Conservation (phyloP, 352 stramenopile species). For the Pythium pyrilobum region DNA sequence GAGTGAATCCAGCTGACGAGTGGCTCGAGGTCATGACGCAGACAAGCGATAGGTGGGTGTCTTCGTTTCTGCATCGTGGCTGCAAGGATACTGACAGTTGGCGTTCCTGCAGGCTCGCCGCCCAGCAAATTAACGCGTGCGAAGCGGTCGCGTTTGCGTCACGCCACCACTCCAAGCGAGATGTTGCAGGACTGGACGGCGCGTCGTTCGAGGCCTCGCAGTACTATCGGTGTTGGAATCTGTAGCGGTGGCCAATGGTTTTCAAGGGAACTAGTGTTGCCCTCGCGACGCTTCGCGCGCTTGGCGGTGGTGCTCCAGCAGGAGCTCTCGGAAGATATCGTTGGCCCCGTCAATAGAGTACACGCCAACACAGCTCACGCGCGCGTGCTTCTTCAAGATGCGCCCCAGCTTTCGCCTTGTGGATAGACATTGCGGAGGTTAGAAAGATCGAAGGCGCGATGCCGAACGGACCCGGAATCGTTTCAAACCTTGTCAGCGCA, state of each 20-base stretch:
- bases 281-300: neutral
- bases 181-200: no score
- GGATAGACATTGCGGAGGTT: slow-evolving; percentile 36
- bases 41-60: slow-evolving; percentile 23
- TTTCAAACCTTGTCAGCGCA: slow-evolving; percentile 32
- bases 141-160: slow-evolving; percentile 1
- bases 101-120: neutral
- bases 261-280: no score
- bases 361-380: slow-evolving; percentile 92
- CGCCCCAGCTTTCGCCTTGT: slow-evolving; percentile 88
- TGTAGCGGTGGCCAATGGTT: no score
- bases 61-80: neutral
- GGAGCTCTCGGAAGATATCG: slow-evolving; percentile 65
- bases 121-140: slow-evolving; percentile 8
- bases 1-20: neutral
- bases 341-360: slow-evolving; percentile 94
- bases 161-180: no score
- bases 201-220: neutral
- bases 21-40: slow-evolving; percentile 43
- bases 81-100: no score
- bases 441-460: no score
- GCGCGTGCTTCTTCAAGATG: slow-evolving; percentile 90
- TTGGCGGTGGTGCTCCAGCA: slow-evolving; percentile 7
- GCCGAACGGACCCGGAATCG: no score
- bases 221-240: slow-evolving; percentile 41